Evolutionary conservation across 306 rosid species (phyloP), one percentile per base, ranked within the genome.

Genomic region (Lagenaria siceraria): DNA sequence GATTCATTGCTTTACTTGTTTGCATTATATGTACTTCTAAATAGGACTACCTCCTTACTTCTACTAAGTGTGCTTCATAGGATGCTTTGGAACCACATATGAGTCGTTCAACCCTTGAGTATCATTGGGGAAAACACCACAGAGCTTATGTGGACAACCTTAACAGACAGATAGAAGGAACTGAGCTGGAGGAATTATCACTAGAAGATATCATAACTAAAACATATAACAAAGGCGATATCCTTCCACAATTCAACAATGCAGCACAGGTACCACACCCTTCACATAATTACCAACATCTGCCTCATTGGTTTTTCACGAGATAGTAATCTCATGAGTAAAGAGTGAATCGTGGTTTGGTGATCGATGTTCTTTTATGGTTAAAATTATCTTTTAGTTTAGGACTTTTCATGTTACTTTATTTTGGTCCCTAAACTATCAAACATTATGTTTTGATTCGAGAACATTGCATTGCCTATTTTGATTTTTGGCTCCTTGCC

Each of bases 61-160:
- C 14, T 65, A 36, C 69, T 19, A 36, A 65, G 17, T 65, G 15
- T 35, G 78, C 54, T 31, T 76, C 69, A 66, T 86, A 91, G 98
- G 83, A 89, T 84, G 96, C 95, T 53, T 80, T 94, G 87, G 98
- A 94, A 87, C 98, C 97, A 18, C 84, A 86, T 73, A 89, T 94
- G 97, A 89, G 95, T 82, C 87, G 85, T 84, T 81, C 84, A 78
- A 91, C 98, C 43, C 79, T 94, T 15, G 95, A 94, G 62, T 90
- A 80, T 83, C 97, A 94, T 69, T 90, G 98, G 98, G 98, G 97
- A 63, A 94, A 90, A 92, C 98, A 94, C 81, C 98, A 94, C 77
- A 87, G 89, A 81, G 83, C 86, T 66, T 94, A 94, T 53, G 93
- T 90, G 51, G 94, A 91, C 49, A 94, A 94, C 83, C 86, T 94